Evolutionary conservation across 202 grass and related monocot genomes (phyloP).

Genomic region (Carex arenaria): DNA sequence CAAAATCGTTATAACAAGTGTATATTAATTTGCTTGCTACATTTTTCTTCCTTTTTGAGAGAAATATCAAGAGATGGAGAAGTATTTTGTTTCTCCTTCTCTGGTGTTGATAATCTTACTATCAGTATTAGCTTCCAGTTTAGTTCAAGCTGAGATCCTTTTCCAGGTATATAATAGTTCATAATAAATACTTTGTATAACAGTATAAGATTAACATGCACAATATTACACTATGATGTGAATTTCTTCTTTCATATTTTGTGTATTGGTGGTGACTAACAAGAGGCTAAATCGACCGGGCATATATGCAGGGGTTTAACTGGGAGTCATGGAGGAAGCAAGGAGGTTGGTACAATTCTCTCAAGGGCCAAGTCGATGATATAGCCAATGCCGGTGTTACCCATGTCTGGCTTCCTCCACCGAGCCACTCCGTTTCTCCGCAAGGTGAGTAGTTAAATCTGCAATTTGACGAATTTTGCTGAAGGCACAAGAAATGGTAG

Average conservation of each 20-base stretch:
- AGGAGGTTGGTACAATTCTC: constrained; percentile 64
- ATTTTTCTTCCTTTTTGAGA: not conserved
- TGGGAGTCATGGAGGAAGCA: constrained; percentile 84
- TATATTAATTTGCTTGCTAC: not conserved
- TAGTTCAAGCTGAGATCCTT: constrained; percentile 19
- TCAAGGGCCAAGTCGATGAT: constrained; percentile 30
- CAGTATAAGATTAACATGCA: not conserved
- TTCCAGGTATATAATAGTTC: constrained; percentile 7
- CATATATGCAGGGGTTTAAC: constrained; percentile 48
- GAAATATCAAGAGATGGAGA: constrained; percentile 6
- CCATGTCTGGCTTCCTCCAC: constrained; percentile 73
- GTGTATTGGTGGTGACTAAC: not conserved
- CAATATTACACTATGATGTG: not conserved
- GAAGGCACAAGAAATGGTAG: not conserved
- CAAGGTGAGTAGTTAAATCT: constrained; percentile 35
- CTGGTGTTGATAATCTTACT: not conserved
- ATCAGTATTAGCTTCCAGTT: not conserved
- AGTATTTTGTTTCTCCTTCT: not conserved
- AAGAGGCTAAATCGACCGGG: not conserved
- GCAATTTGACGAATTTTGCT: too few relatives aligned
- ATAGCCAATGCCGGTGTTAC: constrained; percentile 57
- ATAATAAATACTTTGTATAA: not conserved
- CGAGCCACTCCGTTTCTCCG: constrained; percentile 55
- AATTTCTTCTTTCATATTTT: not conserved
- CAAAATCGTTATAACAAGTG: not conserved